Evolutionary conservation across 805 yeast species (phyloP).

Genomic region (Schwanniomyces occidentalis): DNA sequence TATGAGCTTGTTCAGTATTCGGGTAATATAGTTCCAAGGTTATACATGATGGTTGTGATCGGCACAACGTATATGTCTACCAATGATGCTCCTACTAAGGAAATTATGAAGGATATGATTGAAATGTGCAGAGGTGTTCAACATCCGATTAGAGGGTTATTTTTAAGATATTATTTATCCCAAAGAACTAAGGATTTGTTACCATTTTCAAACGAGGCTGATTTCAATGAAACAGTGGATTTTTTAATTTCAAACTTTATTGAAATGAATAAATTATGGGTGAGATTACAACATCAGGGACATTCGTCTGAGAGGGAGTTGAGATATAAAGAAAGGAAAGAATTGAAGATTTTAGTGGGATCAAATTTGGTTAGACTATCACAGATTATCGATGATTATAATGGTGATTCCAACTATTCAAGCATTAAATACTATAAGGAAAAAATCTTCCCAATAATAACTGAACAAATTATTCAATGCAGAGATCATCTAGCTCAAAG

Average conservation of each 20-base stretch:
- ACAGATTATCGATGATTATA: conserved; percentile 76
- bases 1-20: conserved; percentile 95
- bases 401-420: conserved; percentile 38
- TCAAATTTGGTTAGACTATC: conserved; percentile 87
- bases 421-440: conserved; percentile 36
- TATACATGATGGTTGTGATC: conserved; percentile 92
- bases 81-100: conserved; percentile 76
- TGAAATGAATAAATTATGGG: conserved; percentile 99
- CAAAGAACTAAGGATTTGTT: conserved; percentile 75
- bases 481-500: conserved; percentile 90
- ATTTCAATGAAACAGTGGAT: conserved; percentile 66
- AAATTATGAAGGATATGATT: conserved; percentile 91
- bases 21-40: conserved; percentile 87
- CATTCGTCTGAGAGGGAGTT: conserved; percentile 78
- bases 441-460: conserved; percentile 70
- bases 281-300: conserved; percentile 92
- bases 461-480: conserved; percentile 92
- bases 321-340: conserved; percentile 78
- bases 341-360: conserved; percentile 88
- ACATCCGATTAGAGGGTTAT: conserved; percentile 90
- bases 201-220: conserved; percentile 41
- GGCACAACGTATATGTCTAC: conserved; percentile 86
- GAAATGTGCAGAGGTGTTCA: conserved; percentile 98
- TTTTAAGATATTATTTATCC: conserved; percentile 82
- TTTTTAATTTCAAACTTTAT: conserved; percentile 85